Evolutionary conservation across 1,284 basidiomycete genomes (phyloP), one percentile per base, ranked within the genome.

Genomic region (Thecaphora frezii): DNA sequence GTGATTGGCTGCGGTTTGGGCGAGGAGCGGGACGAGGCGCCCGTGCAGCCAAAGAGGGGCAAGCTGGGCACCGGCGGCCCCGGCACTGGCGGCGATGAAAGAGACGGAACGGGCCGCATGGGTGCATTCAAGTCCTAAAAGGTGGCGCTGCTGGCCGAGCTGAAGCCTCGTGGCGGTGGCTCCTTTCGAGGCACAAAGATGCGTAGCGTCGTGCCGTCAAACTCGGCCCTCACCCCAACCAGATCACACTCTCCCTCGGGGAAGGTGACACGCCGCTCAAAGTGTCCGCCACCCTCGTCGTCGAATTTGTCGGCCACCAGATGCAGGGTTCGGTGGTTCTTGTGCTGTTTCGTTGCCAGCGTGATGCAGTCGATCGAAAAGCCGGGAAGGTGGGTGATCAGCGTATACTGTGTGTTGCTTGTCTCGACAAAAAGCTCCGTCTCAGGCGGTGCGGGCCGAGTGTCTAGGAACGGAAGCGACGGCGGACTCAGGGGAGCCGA

Each of bases 121-220:
- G n/a, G n/a, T n/a, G n/a, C n/a, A n/a, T 28, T 28, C 28, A 13
- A 13, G 82, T 88, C 86, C 66, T 87, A 89, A 80, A 86, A 67
- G 1, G 51, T 57, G 24, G 60, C 65, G 43, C 64, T 66, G 53
- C 49, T 59, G 16, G 65, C 56, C 21, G 60, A 64, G 46, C 57
- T 64, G 50, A 58, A 62, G 1, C 48, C 42, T 22, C 21, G 45
- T 5, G 23, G 7, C 25, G 22, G 43, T 7, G 28, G 4, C 12
- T 24, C 21, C 16, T 38, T 55, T 22, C 62, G 51, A 5, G 71
- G 71, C 24, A 73, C 59, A 18, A 54, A 45, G 14, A 73, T 58
- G 7, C 48, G 40, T 23, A 73, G 61, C 25, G 46, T 48, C 14
- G 52, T 53, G 41, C 66, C 69, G 40, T 73, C 71, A 39, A 73